These are phyloP conservation scores for Tephrocybe sp. DNA, from an alignment of 768 basidiomycete genomes.

Conservation along the genomic window DNA sequence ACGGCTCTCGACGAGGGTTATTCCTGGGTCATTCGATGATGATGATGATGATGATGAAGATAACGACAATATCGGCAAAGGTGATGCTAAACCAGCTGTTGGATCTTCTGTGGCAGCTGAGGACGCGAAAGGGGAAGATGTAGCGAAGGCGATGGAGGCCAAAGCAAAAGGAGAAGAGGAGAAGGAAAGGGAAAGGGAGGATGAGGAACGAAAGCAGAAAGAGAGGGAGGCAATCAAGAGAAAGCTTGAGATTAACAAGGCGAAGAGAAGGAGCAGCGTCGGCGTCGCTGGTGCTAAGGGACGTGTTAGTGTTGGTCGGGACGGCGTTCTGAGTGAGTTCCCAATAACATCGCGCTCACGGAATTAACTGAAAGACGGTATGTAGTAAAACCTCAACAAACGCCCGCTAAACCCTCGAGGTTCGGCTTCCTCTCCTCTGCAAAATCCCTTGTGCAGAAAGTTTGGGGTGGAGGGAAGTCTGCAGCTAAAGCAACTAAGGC, in stretches of 20 bases:
- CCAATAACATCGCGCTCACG: background rate
- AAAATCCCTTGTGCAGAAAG: constrained; percentile 67
- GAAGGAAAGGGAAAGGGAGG: constrained; percentile 37
- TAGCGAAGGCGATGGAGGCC: constrained; percentile 23
- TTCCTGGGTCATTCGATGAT: constrained; percentile 60
- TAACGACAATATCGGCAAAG: constrained; percentile 33
- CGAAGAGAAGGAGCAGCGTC: constrained; percentile 67
- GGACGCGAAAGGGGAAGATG: constrained; percentile 18
- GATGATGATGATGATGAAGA: constrained; percentile 38
- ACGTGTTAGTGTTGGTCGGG: constrained; percentile 37
- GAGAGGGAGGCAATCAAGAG: constrained; percentile 58
- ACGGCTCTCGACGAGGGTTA: constrained; percentile 31
- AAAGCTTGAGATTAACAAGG: constrained; percentile 64
- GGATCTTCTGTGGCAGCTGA: background rate
- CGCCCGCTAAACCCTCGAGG: constrained; percentile 42
- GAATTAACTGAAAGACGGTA: background rate
- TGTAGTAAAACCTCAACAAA: constrained; percentile 34
- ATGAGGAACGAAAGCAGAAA: constrained; percentile 45
- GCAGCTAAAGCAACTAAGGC: constrained; percentile 18
- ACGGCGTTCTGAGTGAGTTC: constrained; percentile 38
- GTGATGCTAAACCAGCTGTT: constrained; percentile 30
- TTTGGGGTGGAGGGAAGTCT: constrained; percentile 62
- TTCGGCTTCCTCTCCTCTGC: constrained; percentile 75
- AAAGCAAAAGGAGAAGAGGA: constrained; percentile 28
- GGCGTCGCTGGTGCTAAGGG: constrained; percentile 36